These are phyloP conservation scores for Neurospora sp. DNA, from an alignment of 495 filamentous ascomycete genomes.

Conservation along the genomic window DNA sequence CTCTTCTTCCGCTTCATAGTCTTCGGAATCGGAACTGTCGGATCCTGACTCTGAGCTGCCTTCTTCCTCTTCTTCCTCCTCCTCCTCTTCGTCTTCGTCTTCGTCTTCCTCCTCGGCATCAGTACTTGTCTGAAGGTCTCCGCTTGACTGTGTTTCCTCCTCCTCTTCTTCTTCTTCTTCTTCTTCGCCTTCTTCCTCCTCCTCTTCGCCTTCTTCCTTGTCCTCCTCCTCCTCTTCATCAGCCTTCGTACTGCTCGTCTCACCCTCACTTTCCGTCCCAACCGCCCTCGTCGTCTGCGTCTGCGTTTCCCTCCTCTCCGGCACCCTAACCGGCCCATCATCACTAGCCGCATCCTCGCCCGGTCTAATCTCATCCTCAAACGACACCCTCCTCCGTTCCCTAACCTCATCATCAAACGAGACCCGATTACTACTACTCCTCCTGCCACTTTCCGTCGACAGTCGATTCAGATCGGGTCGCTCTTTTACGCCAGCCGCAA, in stretches of 20 bases:
- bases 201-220: background rate
- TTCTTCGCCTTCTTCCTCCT: background rate
- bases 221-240: background rate
- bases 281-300: background rate
- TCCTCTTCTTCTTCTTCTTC: background rate
- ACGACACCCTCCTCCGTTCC: background rate
- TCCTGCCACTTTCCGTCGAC: constrained; percentile 1
- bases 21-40: constrained; percentile 27
- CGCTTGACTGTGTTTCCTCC: background rate
- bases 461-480: background rate
- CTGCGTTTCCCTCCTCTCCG: background rate
- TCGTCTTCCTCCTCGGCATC: constrained; percentile 2
- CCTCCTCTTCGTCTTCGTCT: constrained; percentile 10
- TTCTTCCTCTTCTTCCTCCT: constrained; percentile 5
- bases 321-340: background rate
- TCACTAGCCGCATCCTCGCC: background rate
- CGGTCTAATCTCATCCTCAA: background rate
- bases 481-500: constrained; percentile 44
- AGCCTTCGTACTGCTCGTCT: background rate
- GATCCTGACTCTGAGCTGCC: constrained; percentile 5
- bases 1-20: constrained; percentile 36
- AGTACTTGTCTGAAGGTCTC: background rate
- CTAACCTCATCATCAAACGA: background rate
- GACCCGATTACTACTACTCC: background rate
- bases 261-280: background rate